Base-by-base conservation (phyloP, 2,329 filamentous ascomycete genomes). In the Chaetomiaceae sp. region DNA sequence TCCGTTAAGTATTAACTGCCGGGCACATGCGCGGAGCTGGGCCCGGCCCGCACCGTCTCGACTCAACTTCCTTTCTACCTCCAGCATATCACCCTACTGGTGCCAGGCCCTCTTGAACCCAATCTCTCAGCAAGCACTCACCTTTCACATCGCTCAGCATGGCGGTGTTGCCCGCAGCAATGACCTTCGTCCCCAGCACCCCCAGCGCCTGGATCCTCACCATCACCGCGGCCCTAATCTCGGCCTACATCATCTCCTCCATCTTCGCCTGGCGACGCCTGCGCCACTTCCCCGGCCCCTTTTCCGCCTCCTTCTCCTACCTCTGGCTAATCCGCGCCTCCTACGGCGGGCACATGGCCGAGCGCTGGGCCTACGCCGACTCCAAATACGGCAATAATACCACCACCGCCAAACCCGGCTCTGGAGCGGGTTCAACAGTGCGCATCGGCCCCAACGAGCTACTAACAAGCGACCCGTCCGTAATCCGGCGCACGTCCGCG, bases 381-480 rank as follows among this genome's bases (percentile, higher is more conserved):
- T 39, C 59, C 9, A 56, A 51, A 7, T 65, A 67, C 49, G 66
- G 66, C 17, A 6, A n/a, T n/a, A n/a, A n/a, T n/a, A n/a, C n/a
- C n/a, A n/a, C n/a, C n/a, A n/a, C n/a, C n/a, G 8, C 4, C 4
- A 12, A 31, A 31, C 27, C 27, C 8, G 27, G 27, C 9, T 11
- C 29, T 11, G 50, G 38, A 11, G n/a, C 50, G 1, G 56, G 60
- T 6, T 45, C 54, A 19, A 60, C 69, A 19, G 59, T 67, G 15
- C 66, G 71, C 43, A 61, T 74, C 37, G 71, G 69, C 6, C 70
- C 71, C 15, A 66, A 65, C 40, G 65, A 69, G 22, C 61, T 74
- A 8, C 55, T 69, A 12, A 73, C 69, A 1, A 64, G 64, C 46
- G 66, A 71, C 45, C 59, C 64, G 12, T 64, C 63, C 7, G 54